Conservation (phyloP, 148 eudicot species). For the Rhododendron kiyosumense region DNA sequence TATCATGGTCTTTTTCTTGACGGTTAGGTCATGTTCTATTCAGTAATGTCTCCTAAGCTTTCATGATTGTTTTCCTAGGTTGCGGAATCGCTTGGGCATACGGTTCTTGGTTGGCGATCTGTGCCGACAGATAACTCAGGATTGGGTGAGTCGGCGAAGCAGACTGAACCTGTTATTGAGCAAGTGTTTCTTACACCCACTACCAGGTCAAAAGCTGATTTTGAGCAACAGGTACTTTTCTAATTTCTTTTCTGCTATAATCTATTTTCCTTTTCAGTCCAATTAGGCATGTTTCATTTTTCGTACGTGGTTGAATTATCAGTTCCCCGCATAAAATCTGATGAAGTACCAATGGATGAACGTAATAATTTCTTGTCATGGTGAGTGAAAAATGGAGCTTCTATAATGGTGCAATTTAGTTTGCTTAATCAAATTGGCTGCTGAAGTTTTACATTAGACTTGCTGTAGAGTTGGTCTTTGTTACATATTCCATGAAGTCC, state of each 20-base stretch:
- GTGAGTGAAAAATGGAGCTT: background rate
- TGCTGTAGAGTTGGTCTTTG: background rate
- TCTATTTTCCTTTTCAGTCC: background rate
- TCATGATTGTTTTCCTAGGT: conserved; percentile 44
- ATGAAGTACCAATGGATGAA: background rate
- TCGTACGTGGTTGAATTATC: background rate
- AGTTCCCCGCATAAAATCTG: background rate
- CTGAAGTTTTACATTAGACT: background rate
- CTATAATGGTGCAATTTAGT: background rate
- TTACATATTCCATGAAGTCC: background rate
- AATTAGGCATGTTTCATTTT: background rate
- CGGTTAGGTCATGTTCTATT: background rate
- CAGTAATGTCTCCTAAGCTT: background rate
- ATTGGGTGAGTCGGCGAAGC: conserved; percentile 80
- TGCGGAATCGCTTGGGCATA: conserved; percentile 92
- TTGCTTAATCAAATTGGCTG: background rate
- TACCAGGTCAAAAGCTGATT: conserved; percentile 67
- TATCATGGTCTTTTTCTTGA: background rate
- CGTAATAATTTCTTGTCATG: background rate
- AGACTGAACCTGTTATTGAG: conserved; percentile 92
- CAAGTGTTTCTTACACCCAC: conserved; percentile 97
- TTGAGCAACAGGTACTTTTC: conserved; percentile 78
- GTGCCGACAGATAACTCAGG: conserved; percentile 94
- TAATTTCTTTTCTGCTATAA: background rate
- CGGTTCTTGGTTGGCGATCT: conserved; percentile 87